These are phyloP conservation scores for Aspergillus sp. DNA, from an alignment of 2,329 filamentous ascomycete genomes.

Conservation along the genomic window DNA sequence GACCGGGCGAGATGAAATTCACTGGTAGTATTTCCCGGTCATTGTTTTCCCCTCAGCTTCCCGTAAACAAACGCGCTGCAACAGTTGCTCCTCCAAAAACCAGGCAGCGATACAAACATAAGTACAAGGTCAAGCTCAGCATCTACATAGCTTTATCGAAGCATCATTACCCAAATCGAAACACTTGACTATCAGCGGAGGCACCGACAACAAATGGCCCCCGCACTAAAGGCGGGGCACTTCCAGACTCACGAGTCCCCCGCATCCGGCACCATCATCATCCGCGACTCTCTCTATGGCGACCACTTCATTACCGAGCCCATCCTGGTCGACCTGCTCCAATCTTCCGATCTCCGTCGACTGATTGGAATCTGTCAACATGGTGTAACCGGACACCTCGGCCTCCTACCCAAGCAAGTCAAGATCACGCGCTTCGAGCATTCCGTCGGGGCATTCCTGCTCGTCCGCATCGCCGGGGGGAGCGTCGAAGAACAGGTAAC, in stretches of 20 bases:
- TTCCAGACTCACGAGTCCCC: slow-evolving; percentile 23
- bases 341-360: slow-evolving; percentile 34
- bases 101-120: neutral
- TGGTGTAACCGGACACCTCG: slow-evolving; percentile 40
- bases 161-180: neutral
- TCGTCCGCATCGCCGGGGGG: slow-evolving; percentile 40
- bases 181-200: neutral
- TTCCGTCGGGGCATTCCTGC: slow-evolving; percentile 43
- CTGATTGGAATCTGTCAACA: slow-evolving; percentile 41
- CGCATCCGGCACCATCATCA: slow-evolving; percentile 21
- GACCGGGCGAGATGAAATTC: neutral
- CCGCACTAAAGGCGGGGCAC: slow-evolving; percentile 8
- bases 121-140: neutral
- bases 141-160: neutral
- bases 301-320: slow-evolving; percentile 36
- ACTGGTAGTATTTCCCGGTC: neutral
- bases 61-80: neutral
- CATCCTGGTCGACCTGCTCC: slow-evolving; percentile 40
- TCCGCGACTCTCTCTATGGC: slow-evolving; percentile 42
- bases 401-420: slow-evolving; percentile 31
- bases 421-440: slow-evolving; percentile 43
- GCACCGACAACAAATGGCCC: neutral
- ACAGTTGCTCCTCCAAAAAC: neutral
- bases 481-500: slow-evolving; percentile 42
- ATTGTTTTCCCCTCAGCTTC: neutral